A percentile compares a stretch with the other conserved stretches of the same genome.
Evolutionary conservation across 164 flowering plant genomes (phyloP).

Genomic region (Buxus sempervirens): DNA sequence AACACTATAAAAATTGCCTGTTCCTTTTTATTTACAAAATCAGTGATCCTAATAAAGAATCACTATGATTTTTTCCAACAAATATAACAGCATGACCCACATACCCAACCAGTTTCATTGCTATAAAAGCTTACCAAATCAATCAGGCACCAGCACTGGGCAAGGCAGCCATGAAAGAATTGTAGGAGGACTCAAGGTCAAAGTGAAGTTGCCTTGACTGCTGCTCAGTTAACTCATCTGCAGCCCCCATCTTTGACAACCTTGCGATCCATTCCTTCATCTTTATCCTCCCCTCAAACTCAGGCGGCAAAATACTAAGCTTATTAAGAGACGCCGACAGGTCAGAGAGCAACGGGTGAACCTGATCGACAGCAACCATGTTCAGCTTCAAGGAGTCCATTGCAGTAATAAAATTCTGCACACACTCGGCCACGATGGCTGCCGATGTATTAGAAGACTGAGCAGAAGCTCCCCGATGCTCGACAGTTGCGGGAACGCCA

Average conservation of each 20-base stretch:
- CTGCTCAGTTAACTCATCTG: slow-evolving; percentile 94
- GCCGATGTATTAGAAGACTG: slow-evolving; percentile 56
- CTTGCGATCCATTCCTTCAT: slow-evolving; percentile 86
- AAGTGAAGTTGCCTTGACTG: slow-evolving; percentile 93
- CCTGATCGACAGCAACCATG: slow-evolving; percentile 91
- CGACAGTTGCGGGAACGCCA: slow-evolving; percentile 91
- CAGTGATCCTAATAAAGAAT: neutral
- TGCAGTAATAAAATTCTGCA: slow-evolving; percentile 84
- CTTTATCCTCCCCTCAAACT: slow-evolving; percentile 84
- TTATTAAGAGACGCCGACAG: slow-evolving; percentile 66
- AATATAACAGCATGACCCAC: neutral
- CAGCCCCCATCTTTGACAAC: slow-evolving; percentile 91
- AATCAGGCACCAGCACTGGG: slow-evolving; percentile 68
- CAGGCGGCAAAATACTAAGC: slow-evolving; percentile 61
- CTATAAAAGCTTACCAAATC: slow-evolving; percentile 33
- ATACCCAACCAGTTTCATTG: slow-evolving; percentile 5
- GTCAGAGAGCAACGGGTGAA: slow-evolving; percentile 77
- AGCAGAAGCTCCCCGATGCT: slow-evolving; percentile 68
- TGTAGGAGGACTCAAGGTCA: slow-evolving; percentile 91
- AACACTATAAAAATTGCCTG: slow-evolving; percentile 1
- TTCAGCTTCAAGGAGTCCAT: slow-evolving; percentile 90
- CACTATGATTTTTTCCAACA: slow-evolving; percentile 1
- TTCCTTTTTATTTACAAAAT: slow-evolving; percentile 9
- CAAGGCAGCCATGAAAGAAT: slow-evolving; percentile 93
- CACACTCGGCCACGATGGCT: slow-evolving; percentile 84